Conservation (phyloP, 768 basidiomycete genomes). For the Leccinum boreale region DNA sequence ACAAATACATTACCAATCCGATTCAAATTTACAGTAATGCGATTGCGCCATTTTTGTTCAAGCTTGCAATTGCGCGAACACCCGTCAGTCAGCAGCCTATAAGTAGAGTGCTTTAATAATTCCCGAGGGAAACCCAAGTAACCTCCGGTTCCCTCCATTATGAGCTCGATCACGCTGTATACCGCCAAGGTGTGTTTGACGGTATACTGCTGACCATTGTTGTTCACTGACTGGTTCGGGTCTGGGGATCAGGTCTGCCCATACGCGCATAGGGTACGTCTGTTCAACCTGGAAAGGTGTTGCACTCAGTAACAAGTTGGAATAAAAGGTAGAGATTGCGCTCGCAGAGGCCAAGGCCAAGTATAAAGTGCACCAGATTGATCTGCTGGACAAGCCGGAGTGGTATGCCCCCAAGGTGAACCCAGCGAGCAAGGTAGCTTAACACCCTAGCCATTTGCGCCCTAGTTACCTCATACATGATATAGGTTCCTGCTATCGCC, state of each 20-base stretch:
- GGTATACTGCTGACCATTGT: neutral
- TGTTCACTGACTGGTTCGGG: neutral
- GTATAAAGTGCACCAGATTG: slow-evolving; percentile 53
- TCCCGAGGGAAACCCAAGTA: neutral
- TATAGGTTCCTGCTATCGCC: slow-evolving; percentile 37
- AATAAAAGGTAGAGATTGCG: slow-evolving; percentile 52
- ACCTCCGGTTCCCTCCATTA: neutral
- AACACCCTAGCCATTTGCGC: neutral
- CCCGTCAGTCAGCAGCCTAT: neutral
- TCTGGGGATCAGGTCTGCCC: slow-evolving; percentile 46
- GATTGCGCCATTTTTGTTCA: neutral
- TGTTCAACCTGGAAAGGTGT: neutral
- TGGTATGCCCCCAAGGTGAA: slow-evolving; percentile 69
- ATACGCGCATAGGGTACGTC: slow-evolving; percentile 52
- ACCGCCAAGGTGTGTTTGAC: slow-evolving; percentile 40
- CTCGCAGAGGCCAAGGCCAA: slow-evolving; percentile 51
- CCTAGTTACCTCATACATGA: neutral
- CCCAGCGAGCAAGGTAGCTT: slow-evolving; percentile 56
- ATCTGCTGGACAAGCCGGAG: slow-evolving; percentile 61
- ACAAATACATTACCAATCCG: neutral
- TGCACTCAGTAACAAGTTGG: neutral
- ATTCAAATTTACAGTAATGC: neutral
- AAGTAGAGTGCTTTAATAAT: neutral
- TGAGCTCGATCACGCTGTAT: slow-evolving; percentile 41
- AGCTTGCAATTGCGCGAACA: neutral